A percentile compares a stretch with the other conserved stretches of the same genome.
These are phyloP conservation scores for Phytophthora lateralis DNA, from an alignment of 352 stramenopile genomes.

Conservation along the genomic window DNA sequence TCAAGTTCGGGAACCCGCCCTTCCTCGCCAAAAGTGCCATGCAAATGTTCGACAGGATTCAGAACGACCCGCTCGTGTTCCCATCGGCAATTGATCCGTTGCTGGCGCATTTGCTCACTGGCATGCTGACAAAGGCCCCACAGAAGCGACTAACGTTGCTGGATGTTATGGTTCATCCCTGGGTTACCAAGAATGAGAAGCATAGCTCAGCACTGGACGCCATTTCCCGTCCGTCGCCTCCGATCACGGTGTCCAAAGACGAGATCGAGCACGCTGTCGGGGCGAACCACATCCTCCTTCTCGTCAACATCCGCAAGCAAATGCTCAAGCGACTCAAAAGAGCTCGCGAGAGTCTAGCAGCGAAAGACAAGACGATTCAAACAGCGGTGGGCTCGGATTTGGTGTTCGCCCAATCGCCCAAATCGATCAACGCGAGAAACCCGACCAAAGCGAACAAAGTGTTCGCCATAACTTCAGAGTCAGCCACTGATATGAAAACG, in stretches of 20 bases:
- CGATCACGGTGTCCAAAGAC: constrained; percentile 77
- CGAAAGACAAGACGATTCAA: constrained; percentile 7
- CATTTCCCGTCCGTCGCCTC: constrained; percentile 30
- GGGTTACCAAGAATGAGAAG: constrained; percentile 75
- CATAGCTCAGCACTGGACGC: constrained; percentile 26
- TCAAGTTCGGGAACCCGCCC: constrained; percentile 87
- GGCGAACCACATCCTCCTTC: constrained; percentile 56
- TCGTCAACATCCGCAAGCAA: constrained; percentile 74
- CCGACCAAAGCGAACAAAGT: constrained; percentile 39
- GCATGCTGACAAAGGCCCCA: constrained; percentile 73
- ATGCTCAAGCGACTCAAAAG: constrained; percentile 69
- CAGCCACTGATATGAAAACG: neutral
- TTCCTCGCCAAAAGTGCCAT: constrained; percentile 91
- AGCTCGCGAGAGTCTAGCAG: constrained; percentile 37
- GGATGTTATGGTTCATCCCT: constrained; percentile 78
- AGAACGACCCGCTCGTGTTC: constrained; percentile 76
- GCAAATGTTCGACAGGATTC: constrained; percentile 90
- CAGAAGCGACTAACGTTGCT: constrained; percentile 61
- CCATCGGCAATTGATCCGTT: constrained; percentile 55
- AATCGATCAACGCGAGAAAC: constrained; percentile 18
- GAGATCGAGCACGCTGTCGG: constrained; percentile 76
- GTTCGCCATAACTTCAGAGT: constrained; percentile 18
- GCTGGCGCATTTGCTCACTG: constrained; percentile 58
- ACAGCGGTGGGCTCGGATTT: constrained; percentile 11
- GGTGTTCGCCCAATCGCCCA: constrained; percentile 15